A percentile compares a stretch with the other conserved stretches of the same genome.
These are phyloP conservation scores for Excoecaria cochinchinensis DNA, from an alignment of 345 rosid genomes.

Conservation along the genomic window DNA sequence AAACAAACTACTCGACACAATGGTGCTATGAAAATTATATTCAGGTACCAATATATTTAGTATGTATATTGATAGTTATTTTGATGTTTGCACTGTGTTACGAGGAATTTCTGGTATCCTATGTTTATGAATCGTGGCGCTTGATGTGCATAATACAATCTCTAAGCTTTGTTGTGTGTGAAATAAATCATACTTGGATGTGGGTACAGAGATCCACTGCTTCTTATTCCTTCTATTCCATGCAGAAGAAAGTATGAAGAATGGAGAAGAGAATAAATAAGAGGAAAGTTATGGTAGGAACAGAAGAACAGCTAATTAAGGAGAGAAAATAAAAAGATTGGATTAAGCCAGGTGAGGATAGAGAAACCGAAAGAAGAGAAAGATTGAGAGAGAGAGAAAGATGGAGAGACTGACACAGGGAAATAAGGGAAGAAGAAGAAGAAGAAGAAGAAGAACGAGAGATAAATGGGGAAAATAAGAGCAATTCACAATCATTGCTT, in stretches of 20 bases:
- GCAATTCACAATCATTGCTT: not conserved
- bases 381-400: not conserved
- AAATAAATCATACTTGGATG: not conserved
- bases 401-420: not conserved
- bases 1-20: slow-evolving; percentile 89
- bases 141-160: not conserved
- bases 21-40: slow-evolving; percentile 99
- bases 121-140: not conserved
- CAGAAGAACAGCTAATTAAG: not conserved
- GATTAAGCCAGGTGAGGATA: not conserved
- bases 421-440: not conserved
- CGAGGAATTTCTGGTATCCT: not conserved
- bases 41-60: slow-evolving; percentile 48
- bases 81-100: not conserved
- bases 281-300: not conserved
- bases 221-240: not conserved
- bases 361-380: not conserved
- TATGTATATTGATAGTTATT: slow-evolving; percentile 4
- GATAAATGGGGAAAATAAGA: not conserved
- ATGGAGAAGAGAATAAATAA: not conserved
- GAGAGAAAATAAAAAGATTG: not conserved
- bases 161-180: not conserved
- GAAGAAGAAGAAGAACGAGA: too few relatives aligned
- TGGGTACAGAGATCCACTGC: not conserved
- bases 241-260: not conserved